These are phyloP conservation scores for Aspergillus asperescens DNA, from an alignment of 495 filamentous ascomycete species.

Conservation along the genomic window DNA sequence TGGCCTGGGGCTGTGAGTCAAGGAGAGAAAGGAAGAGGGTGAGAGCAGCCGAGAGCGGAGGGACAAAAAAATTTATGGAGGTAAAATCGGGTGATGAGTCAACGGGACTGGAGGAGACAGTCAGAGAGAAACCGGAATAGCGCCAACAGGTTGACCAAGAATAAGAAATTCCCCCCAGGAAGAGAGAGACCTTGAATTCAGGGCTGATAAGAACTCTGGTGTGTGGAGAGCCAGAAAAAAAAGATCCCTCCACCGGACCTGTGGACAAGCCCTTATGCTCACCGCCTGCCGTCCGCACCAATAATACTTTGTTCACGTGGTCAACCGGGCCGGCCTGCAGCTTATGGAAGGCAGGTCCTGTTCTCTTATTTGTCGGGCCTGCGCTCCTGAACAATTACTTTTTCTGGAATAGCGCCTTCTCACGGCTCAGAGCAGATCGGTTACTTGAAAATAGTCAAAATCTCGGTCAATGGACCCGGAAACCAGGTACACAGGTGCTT, in stretches of 20 bases:
- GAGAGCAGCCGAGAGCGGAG: conserved; percentile 8
- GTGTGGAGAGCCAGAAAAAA: conserved; percentile 19
- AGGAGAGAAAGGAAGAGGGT: conserved; percentile 9
- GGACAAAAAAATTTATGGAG: conserved; percentile 11
- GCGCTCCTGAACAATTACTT: background rate
- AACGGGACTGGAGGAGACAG: conserved; percentile 15
- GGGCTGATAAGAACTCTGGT: conserved; percentile 32
- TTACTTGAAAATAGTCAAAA: conserved; percentile 4
- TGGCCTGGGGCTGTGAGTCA: conserved; percentile 11
- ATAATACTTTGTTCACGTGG: background rate
- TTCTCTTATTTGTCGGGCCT: background rate
- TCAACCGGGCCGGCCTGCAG: background rate
- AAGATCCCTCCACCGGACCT: background rate
- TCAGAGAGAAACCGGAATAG: conserved; percentile 15
- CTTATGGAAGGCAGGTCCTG: background rate
- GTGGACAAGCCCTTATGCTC: background rate
- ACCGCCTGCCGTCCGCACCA: conserved; percentile 2
- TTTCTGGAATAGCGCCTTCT: conserved; percentile 1
- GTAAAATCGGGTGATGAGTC: conserved; percentile 21
- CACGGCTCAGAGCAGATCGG: background rate
- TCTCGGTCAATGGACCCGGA: background rate
- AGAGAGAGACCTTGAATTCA: conserved; percentile 11
- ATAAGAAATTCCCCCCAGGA: conserved; percentile 1
- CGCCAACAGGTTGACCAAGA: conserved; percentile 12
- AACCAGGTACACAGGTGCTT: too few species aligned